Evolutionary conservation across 2,329 filamentous ascomycete genomes (phyloP), one percentile per base, ranked within the genome.

Genomic region (Ceratocystiopsis sp.): DNA sequence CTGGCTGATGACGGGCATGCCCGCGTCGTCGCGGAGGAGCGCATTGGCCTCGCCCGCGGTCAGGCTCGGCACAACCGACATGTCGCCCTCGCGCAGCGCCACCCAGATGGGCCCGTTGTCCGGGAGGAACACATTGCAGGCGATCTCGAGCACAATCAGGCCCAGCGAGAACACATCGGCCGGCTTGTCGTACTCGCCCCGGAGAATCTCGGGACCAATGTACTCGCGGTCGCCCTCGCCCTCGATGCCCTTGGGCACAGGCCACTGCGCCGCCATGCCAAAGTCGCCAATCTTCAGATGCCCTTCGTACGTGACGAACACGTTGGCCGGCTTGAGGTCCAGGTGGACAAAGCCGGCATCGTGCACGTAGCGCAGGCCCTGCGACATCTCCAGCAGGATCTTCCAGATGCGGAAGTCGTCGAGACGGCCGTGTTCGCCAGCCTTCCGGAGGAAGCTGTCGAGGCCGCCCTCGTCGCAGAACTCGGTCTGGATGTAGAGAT

Each of bases 351-450:
- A 93, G 5, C 84, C 84, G 44, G 78, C 78, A 52, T 87, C 76
- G 55, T 98, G 91, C 41, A 98, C 91, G 49, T 89, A 81, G 59
- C 85, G 80, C 48, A 98, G 61, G 35, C 91, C 91, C 83, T 81
- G 66, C 54, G 79, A 73, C 46, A 94, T 62, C 59, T 98, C 91
- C 37, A 94, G 73, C 53, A 96, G 66, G 45, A 96, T 89, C 65
- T 98, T 98, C 85, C 91, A 98, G 59, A 96, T 95, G 48, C 91
- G 76, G 63, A 98, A 98, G 59, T 96, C 91, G 60, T 98, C 91
- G 50, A 98, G 64, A 52, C 89, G 75, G 39, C 85, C 87, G 57
- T 83, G 85, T 48, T 80, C 71, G 19, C 91, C 91, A 47, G 85
- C 76, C 45, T 81, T 75, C n/a, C 75, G 72, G 29, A 98, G 69